These are phyloP conservation scores for Ophiostoma himal-ulmi DNA, from an alignment of 2,329 filamentous ascomycete genomes.

Conservation along the genomic window DNA sequence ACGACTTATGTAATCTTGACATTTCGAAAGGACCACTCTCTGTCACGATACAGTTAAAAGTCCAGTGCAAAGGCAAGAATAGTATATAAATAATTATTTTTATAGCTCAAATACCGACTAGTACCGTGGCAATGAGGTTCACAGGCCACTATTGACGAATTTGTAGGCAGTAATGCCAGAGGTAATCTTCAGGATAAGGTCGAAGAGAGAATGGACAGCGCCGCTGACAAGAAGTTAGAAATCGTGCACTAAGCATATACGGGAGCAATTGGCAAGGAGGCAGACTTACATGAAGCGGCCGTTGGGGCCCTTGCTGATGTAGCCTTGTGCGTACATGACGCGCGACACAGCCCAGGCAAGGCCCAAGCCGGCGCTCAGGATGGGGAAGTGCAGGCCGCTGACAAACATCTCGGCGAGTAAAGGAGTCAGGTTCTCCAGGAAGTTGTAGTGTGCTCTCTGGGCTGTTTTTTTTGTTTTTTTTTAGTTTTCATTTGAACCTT, in stretches of 20 bases:
- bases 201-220: constrained; percentile 33
- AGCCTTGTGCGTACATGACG: constrained; percentile 51
- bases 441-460: constrained; percentile 59
- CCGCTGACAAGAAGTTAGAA: constrained; percentile 33
- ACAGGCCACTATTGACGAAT: constrained; percentile 26
- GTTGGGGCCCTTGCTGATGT: constrained; percentile 42
- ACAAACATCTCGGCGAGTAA: constrained; percentile 50
- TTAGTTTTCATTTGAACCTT: not conserved
- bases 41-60: not conserved
- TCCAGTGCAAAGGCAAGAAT: not conserved
- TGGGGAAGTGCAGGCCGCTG: constrained; percentile 51
- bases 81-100: not conserved
- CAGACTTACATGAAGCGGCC: constrained; percentile 38
- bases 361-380: constrained; percentile 45
- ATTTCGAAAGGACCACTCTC: not conserved
- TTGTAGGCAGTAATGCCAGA: constrained; percentile 41
- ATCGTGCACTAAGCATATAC: not conserved
- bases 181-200: constrained; percentile 38
- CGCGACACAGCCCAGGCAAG: constrained; percentile 49
- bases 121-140: not conserved
- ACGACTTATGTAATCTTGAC: not conserved
- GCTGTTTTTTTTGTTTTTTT: constrained; percentile 32
- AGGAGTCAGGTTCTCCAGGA: constrained; percentile 53
- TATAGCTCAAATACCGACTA: not conserved
- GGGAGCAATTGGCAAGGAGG: not conserved